phyloP scores from a whole-genome alignment of 305 asterid species.

The Fraxinus albicans region DNA sequence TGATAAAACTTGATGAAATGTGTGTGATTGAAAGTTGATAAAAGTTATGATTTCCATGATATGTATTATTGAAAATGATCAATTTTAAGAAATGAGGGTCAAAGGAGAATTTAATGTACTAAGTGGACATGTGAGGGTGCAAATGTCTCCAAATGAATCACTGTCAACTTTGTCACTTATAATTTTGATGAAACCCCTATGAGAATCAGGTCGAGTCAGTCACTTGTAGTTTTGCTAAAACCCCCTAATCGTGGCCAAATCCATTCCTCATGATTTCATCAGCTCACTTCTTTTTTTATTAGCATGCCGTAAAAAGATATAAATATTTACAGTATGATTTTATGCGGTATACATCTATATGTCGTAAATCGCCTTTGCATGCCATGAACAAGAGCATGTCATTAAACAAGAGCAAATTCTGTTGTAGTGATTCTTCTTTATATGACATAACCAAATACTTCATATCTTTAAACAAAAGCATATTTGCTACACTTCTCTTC shows the following conservation, averaged over 20 bases:
- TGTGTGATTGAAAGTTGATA: not conserved
- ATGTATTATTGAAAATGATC: not conserved
- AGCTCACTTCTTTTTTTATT: not conserved
- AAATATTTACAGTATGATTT: too few species aligned
- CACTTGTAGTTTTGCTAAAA: not conserved
- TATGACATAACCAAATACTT: too few species aligned
- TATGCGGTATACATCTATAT: too few species aligned
- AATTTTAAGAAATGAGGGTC: not conserved
- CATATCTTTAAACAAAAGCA: not conserved
- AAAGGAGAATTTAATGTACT: not conserved
- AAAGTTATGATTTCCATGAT: not conserved
- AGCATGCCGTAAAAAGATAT: too few species aligned
- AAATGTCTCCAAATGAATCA: too few species aligned
- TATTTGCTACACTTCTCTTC: not conserved
- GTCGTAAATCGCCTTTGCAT: too few species aligned
- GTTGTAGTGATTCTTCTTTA: too few species aligned
- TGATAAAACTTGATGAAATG: not conserved
- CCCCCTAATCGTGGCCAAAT: not conserved
- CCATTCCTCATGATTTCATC: not conserved
- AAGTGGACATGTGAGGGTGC: not conserved
- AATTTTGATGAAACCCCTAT: not conserved
- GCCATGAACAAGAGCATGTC: too few species aligned
- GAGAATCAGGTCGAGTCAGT: not conserved
- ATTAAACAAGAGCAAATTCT: too few species aligned
- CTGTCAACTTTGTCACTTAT: not conserved